A percentile compares a stretch with the other conserved stretches of the same genome.
Conservation (phyloP, 139 green algal genomes). For the Closterium sp. region DNA sequence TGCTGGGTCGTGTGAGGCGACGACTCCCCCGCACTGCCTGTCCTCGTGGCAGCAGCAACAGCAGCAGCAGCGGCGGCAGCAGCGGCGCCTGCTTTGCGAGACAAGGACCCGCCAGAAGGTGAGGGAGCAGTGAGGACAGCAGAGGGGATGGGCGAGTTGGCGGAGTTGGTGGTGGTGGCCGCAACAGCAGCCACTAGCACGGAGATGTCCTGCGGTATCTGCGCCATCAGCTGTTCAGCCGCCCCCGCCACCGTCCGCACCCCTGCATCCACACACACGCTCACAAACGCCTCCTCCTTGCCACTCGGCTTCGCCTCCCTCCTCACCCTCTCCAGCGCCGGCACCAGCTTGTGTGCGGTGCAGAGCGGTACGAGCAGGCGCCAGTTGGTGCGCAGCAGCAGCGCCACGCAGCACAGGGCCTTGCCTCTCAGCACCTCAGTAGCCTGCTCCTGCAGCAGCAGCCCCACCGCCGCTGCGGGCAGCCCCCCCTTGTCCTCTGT, state of each 20-base stretch:
- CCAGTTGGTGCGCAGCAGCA: slow-evolving; percentile 54
- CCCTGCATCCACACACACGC: slow-evolving; percentile 56
- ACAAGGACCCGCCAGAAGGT: not conserved
- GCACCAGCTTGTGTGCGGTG: slow-evolving; percentile 37
- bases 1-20: not conserved
- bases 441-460: slow-evolving; percentile 11
- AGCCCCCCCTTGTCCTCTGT: slow-evolving; percentile 59
- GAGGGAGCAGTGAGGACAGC: not conserved
- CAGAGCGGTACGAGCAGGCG: slow-evolving; percentile 40
- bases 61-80: not conserved
- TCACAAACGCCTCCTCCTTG: slow-evolving; percentile 52
- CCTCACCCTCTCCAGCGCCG: slow-evolving; percentile 58
- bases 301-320: slow-evolving; percentile 61
- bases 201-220: slow-evolving; percentile 2
- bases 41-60: not conserved
- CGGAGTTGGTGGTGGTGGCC: not conserved
- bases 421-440: slow-evolving; percentile 70
- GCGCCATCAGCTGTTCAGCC: slow-evolving; percentile 56
- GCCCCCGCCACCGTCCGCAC: slow-evolving; percentile 51
- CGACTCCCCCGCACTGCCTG: not conserved
- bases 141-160: not conserved
- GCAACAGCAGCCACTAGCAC: not conserved
- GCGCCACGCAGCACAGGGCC: slow-evolving; percentile 45
- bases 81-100: not conserved
- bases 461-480: not conserved